phyloP scores from a whole-genome alignment of 805 yeast genomes.

The Lipomyces lipofer region DNA sequence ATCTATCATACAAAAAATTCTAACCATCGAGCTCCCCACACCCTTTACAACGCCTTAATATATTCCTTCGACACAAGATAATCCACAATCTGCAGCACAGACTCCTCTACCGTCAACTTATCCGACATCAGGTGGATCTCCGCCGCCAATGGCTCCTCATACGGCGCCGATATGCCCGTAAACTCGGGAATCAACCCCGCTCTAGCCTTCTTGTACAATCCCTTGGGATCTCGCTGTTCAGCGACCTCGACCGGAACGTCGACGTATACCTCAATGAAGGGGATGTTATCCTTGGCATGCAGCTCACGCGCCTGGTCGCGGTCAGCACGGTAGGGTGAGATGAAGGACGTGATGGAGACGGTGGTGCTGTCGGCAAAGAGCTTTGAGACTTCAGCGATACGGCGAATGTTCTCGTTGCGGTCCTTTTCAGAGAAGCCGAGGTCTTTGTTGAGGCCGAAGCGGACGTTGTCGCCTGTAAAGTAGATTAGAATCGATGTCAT shows the following conservation, averaged over 20 bases:
- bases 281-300: conserved; percentile 71
- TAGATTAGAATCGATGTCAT: not conserved
- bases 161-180: conserved; percentile 95
- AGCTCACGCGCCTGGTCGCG: conserved; percentile 82
- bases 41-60: conserved; percentile 3
- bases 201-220: conserved; percentile 93
- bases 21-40: not conserved
- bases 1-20: not conserved
- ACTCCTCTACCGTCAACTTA: conserved; percentile 70
- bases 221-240: conserved; percentile 96
- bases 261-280: conserved; percentile 86
- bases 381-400: conserved; percentile 93
- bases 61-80: conserved; percentile 47
- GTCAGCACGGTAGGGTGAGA: conserved; percentile 85
- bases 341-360: conserved; percentile 86
- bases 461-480: conserved; percentile 64
- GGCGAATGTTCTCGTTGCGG: conserved; percentile 90
- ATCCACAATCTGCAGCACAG: conserved; percentile 69
- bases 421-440: conserved; percentile 89
- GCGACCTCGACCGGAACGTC: conserved; percentile 95
- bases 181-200: conserved; percentile 92
- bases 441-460: conserved; percentile 94
- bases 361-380: conserved; percentile 91
- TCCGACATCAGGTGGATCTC: conserved; percentile 81
- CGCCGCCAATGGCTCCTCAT: conserved; percentile 85